These are phyloP conservation scores for Cladophialophora carrionii DNA, from an alignment of 2,329 filamentous ascomycete genomes.

Conservation along the genomic window DNA sequence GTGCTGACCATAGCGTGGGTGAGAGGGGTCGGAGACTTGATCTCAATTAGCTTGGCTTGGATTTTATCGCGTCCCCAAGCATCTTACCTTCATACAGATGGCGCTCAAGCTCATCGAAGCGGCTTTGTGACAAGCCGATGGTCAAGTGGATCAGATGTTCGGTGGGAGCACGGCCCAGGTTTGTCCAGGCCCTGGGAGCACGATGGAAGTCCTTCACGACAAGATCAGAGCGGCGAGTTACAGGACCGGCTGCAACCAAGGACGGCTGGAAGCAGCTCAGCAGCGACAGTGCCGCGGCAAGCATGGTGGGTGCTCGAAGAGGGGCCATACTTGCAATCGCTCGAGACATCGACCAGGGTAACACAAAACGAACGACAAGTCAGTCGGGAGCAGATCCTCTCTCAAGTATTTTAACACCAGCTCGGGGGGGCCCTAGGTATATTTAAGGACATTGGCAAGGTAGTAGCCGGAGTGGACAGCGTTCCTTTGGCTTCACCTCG, in stretches of 20 bases:
- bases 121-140: conserved; percentile 58
- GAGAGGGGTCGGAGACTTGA: conserved; percentile 31
- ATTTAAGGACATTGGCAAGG: not conserved
- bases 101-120: conserved; percentile 33
- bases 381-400: not conserved
- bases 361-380: conserved; percentile 4
- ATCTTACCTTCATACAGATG: conserved; percentile 32
- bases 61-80: not conserved
- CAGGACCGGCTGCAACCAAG: conserved; percentile 24
- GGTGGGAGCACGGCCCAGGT: conserved; percentile 52
- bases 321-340: conserved; percentile 15
- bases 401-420: not conserved
- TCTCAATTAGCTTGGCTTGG: not conserved
- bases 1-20: conserved; percentile 34
- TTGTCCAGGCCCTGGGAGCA: conserved; percentile 57
- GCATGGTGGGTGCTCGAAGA: conserved; percentile 15
- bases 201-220: conserved; percentile 60
- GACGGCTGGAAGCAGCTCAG: conserved; percentile 27
- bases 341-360: not conserved
- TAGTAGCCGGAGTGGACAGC: not conserved
- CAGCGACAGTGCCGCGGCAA: conserved; percentile 20
- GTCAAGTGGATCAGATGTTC: conserved; percentile 58
- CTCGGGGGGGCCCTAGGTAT: not conserved
- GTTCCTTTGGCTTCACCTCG: conserved; percentile 3
- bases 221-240: conserved; percentile 47